phyloP scores from a whole-genome alignment of 495 filamentous ascomycete species.

The Lophiostoma macrostomum region DNA sequence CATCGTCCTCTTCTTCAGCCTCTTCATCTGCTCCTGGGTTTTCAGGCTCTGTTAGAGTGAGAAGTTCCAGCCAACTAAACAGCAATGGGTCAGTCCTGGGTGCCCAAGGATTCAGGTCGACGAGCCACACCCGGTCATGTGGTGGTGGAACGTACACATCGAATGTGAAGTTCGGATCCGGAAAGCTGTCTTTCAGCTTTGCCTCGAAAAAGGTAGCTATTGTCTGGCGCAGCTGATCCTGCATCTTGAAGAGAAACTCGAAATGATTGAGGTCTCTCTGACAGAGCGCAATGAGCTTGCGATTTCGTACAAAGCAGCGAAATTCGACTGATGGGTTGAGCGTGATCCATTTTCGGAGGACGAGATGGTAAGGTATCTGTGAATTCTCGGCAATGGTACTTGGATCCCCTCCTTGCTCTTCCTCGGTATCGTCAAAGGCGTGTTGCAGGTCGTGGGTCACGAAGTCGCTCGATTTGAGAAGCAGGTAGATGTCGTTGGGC shows the following conservation, averaged over 20 bases:
- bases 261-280: constrained; percentile 91
- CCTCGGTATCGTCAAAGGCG: constrained; percentile 76
- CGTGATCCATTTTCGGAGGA: constrained; percentile 81
- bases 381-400: constrained; percentile 4
- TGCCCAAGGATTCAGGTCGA: constrained; percentile 97
- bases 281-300: constrained; percentile 74
- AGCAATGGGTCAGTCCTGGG: constrained; percentile 81
- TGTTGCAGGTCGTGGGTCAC: constrained; percentile 91
- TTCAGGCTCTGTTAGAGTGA: constrained; percentile 62
- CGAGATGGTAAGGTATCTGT: constrained; percentile 58
- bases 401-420: constrained; percentile 27
- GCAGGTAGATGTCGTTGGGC: constrained; percentile 86
- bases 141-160: constrained; percentile 87
- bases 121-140: constrained; percentile 72
- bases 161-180: constrained; percentile 79
- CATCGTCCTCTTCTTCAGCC: constrained; percentile 49
- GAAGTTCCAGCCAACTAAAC: constrained; percentile 86
- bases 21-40: constrained; percentile 31
- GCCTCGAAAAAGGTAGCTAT: constrained; percentile 72
- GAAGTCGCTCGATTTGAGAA: constrained; percentile 91
- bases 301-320: constrained; percentile 82
- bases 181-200: constrained; percentile 70
- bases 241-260: constrained; percentile 69
- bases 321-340: constrained; percentile 91
- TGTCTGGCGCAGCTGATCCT: constrained; percentile 55